Evolutionary conservation across 345 rosid genomes (phyloP), one percentile per base, ranked within the genome.

Genomic region (Arabis hirsuta): DNA sequence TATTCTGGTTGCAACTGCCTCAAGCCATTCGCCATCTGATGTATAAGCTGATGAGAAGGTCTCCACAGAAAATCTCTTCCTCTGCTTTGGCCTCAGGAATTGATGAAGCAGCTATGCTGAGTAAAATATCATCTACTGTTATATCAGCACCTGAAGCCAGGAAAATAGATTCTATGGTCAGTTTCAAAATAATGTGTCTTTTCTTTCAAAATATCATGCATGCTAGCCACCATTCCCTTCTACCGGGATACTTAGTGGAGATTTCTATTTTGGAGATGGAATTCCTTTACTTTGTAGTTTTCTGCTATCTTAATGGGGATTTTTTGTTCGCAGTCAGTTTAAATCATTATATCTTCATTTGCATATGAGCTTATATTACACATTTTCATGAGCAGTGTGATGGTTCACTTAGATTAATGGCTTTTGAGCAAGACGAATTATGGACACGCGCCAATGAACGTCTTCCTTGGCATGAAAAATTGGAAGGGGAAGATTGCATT

Each of bases 1-100:
- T 89, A 74, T 94, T 94, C 86, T 94, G 98, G 98, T 78, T 94
- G 83, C 96, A 90, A 79, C 84, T 94, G 79, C 93, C 97, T 29
- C 87, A 61, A 75, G 98, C 98, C 78, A 82, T 94, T 34, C 82
- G 85, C 65, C 96, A 89, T 81, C 81, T 86, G 71, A 85, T 85
- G 83, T 80, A 83, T 57, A 94, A 85, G 73, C 79, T 82, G 61
- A 78, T 76, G 53, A 84, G 68, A 54, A 89, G 78, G 84, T 67
- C 96, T 63, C 81, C 80, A 31, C 85, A 67, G 65, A 85, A 82
- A 73, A 65, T 67, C 20, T 41, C 86, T 71, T 51, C 76, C 48
- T 68, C 76, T 64, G 55, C 53, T 48, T 57, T 66, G 43, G 50
- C 22, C 26, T 55, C 85, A 62, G 80, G 69, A 69, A 64, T 67